Evolutionary conservation across 495 filamentous ascomycete genomes (phyloP), one percentile per base, ranked within the genome.

Genomic region (Eremomyces bilateralis): DNA sequence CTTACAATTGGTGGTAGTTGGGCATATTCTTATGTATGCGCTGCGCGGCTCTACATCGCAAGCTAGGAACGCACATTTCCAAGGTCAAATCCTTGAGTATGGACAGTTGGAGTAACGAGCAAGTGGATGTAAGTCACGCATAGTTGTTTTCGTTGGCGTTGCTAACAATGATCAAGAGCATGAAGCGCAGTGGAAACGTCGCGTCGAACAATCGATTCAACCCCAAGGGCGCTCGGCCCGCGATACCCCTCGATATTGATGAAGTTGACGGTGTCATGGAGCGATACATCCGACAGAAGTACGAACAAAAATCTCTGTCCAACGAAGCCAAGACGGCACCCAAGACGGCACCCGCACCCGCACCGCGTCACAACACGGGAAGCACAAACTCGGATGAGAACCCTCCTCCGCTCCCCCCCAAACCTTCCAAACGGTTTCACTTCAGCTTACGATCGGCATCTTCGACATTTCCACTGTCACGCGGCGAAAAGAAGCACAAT

Each of bases 51-150:
- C 62, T 95, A 51, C 88, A 97, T 61, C 81, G 88, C 46, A 95
- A 95, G 56, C 64, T 95, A 46, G 90, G 90, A 34, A 95, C 84
- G 34, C 88, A 97, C 52, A 79, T 97, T 37, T 92, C 85, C 29
- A 97, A 95, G 54, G 80, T 97, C 56, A 97, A 97, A 56, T 93
- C 83, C 5, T 58, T 95, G 59, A 91, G 77, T 43, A 94, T 95
- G 88, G 88, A 97, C 50, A 81, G 71, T 33, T 97, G 88, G 88
- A 68, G 78, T 29, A 73, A 71, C 49, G 88, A 94, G 21, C 90
- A 97, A 56, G 82, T 97, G 36, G 88, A 95, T 56, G 85, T 93
- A 63, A 51, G 64, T 46, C 6, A 24, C 15, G 11, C 6, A 15
- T 12, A 24, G 35, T 2, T 35, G 21, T 24, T 11, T 16, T 10